These are phyloP conservation scores for Cnidoscolus chayamansa DNA, from an alignment of 441 rosid genomes.

Conservation along the genomic window DNA sequence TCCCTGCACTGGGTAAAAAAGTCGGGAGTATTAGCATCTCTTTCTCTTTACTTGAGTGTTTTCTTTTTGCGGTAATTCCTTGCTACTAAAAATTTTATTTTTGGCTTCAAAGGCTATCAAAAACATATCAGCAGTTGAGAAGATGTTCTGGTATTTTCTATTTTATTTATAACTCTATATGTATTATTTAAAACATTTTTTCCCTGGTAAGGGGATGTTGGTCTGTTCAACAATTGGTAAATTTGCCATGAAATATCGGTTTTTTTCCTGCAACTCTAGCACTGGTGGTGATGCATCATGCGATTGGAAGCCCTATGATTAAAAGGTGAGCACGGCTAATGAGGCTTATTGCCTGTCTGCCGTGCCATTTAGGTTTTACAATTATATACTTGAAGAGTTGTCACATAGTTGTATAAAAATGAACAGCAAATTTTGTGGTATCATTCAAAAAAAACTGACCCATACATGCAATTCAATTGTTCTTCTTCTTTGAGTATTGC, in stretches of 20 bases:
- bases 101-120: conserved; percentile 70
- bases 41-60: conserved; percentile 44
- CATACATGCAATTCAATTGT: conserved; percentile 29
- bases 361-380: conserved; percentile 73
- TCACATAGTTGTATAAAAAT: conserved; percentile 29
- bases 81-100: conserved; percentile 52
- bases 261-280: conserved; percentile 75
- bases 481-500: conserved; percentile 34
- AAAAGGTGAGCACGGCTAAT: conserved; percentile 96
- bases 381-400: conserved; percentile 29
- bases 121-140: conserved; percentile 62
- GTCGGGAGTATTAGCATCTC: conserved; percentile 63
- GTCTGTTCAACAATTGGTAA: conserved; percentile 61
- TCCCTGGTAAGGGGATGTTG: conserved; percentile 98
- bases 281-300: conserved; percentile 83
- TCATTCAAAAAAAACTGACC: conserved; percentile 5
- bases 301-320: conserved; percentile 69
- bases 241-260: conserved; percentile 63
- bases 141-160: conserved; percentile 70
- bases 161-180: conserved; percentile 36
- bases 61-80: conserved; percentile 36
- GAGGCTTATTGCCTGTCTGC: conserved; percentile 75
- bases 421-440: conserved; percentile 12
- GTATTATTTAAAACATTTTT: conserved; percentile 34
- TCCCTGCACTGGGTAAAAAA: conserved; percentile 50